phyloP scores from a whole-genome alignment of 73 alveolate species.

The Paramecium pentaurelia region DNA sequence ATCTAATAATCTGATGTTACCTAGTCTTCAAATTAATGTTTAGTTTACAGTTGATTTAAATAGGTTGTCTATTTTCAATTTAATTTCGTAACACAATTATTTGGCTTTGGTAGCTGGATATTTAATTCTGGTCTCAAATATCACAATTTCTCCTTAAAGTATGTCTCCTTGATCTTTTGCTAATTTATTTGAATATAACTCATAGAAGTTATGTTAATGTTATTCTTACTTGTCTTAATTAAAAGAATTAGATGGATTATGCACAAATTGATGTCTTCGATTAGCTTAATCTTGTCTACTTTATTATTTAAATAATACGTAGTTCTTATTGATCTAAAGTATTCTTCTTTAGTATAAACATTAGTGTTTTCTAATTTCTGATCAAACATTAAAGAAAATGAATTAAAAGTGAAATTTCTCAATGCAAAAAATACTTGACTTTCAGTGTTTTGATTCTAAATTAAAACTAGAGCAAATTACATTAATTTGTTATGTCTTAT shows the following conservation, averaged over 20 bases:
- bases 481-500: neutral
- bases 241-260: neutral
- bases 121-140: constrained; percentile 2
- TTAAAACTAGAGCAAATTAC: neutral
- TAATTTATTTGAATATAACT: constrained; percentile 20
- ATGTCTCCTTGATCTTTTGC: neutral
- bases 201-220: neutral
- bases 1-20: constrained; percentile 4
- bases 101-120: neutral
- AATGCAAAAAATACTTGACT: constrained; percentile 44
- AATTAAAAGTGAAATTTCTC: constrained; percentile 34
- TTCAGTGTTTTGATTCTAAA: constrained; percentile 12
- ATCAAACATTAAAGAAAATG: constrained; percentile 29
- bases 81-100: neutral
- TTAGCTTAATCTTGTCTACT: neutral
- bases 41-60: neutral
- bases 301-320: neutral
- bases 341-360: neutral
- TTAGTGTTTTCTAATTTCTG: neutral
- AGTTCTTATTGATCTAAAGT: constrained; percentile 30
- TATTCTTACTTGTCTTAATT: constrained; percentile 20
- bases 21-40: neutral
- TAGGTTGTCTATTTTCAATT: neutral
- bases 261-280: constrained; percentile 14
- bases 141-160: constrained; percentile 26